These are phyloP conservation scores for Teunomyces panamensis DNA, from an alignment of 805 yeast genomes.

Conservation along the genomic window DNA sequence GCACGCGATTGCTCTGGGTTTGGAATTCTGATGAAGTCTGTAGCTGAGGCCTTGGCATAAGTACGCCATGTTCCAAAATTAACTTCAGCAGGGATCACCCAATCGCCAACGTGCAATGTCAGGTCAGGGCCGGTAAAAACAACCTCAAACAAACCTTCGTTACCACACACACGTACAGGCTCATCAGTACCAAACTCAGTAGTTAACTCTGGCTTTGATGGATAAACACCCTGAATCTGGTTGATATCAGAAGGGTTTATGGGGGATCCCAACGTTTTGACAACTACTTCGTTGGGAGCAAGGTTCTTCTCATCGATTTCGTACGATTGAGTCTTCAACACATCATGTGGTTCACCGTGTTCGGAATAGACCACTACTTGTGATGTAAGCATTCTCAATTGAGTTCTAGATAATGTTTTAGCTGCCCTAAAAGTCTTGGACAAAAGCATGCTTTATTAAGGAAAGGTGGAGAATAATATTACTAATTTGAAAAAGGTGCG, in stretches of 20 bases:
- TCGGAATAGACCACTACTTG: conserved; percentile 64
- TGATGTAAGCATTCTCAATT: conserved; percentile 44
- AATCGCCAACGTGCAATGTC: conserved; percentile 65
- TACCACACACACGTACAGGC: conserved; percentile 85
- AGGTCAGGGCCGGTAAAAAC: conserved; percentile 52
- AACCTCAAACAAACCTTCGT: conserved; percentile 88
- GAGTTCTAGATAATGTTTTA: neutral
- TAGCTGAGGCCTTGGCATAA: conserved; percentile 55
- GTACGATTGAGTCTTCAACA: conserved; percentile 50
- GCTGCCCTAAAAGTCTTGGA: neutral
- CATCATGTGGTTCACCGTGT: conserved; percentile 66
- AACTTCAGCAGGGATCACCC: conserved; percentile 77
- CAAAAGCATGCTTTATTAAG: neutral
- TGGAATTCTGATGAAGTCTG: conserved; percentile 57
- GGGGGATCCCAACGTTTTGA: conserved; percentile 40
- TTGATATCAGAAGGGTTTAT: conserved; percentile 45
- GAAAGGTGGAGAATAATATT: too few species aligned
- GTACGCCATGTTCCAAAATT: conserved; percentile 95
- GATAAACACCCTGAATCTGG: conserved; percentile 47
- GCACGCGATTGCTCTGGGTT: conserved; percentile 46
- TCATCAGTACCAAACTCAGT: conserved; percentile 53
- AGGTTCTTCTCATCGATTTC: conserved; percentile 47
- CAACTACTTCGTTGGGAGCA: conserved; percentile 29
- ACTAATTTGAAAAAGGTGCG: too few species aligned
- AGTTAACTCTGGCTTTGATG: conserved; percentile 47